phyloP scores from a whole-genome alignment of 345 rosid genomes.

The Zanthoxylum bungeanum region DNA sequence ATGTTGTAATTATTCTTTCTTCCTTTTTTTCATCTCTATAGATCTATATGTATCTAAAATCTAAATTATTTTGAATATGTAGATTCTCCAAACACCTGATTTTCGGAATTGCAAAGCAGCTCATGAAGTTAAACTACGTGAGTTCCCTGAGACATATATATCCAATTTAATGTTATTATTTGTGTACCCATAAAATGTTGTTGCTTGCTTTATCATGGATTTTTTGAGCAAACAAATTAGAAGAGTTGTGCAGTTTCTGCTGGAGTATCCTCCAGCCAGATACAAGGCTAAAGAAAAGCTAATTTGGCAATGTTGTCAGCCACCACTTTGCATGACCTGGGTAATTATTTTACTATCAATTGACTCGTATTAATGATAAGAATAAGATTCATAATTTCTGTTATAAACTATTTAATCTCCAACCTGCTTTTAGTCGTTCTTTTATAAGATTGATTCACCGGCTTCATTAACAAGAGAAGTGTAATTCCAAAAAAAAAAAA shows the following conservation, averaged over 20 bases:
- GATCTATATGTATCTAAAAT: neutral
- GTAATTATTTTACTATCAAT: neutral
- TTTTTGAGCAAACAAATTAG: neutral
- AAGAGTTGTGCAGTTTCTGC: neutral
- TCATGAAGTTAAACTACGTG: constrained; percentile 19
- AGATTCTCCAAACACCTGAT: constrained; percentile 24
- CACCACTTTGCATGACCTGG: neutral
- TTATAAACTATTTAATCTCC: neutral
- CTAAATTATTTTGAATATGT: constrained; percentile 1
- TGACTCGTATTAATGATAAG: neutral
- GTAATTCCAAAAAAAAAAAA: too few relatives aligned
- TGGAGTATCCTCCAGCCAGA: neutral
- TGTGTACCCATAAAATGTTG: neutral
- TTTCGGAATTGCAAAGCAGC: constrained; percentile 26
- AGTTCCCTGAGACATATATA: neutral
- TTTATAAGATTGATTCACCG: neutral
- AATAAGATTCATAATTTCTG: neutral
- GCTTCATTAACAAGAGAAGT: too few relatives aligned
- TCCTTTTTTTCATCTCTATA: neutral
- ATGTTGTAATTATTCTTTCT: neutral
- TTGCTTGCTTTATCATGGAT: neutral
- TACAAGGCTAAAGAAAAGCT: neutral
- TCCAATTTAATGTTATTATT: neutral
- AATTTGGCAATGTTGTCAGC: neutral
- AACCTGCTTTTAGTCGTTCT: neutral